Percentiles rank a stretch among this genome's conserved stretches.
phyloP scores from a whole-genome alignment of 495 filamentous ascomycete genomes.

The Podospora sp. region DNA sequence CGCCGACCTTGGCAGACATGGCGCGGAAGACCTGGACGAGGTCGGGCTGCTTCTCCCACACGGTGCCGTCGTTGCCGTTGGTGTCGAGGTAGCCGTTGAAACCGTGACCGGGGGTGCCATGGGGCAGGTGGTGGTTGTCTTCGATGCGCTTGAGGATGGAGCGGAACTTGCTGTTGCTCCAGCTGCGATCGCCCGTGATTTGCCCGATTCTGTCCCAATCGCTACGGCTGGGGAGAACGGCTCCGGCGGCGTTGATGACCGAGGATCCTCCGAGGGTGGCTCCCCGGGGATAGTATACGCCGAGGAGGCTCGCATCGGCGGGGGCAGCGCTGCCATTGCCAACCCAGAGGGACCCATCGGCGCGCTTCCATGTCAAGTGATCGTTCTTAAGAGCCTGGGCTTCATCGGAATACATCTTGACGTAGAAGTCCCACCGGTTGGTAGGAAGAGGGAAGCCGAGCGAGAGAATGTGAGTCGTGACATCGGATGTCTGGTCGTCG shows the following conservation, averaged over 20 bases:
- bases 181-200: conserved; percentile 49
- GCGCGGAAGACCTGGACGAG: conserved; percentile 39
- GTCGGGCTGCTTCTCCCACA: conserved; percentile 42
- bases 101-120: conserved; percentile 52
- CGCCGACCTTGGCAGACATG: conserved; percentile 25
- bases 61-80: conserved; percentile 39
- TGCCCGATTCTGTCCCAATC: conserved; percentile 53
- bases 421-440: conserved; percentile 46
- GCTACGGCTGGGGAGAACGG: conserved; percentile 40
- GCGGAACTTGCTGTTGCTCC: conserved; percentile 49
- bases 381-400: conserved; percentile 36
- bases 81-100: conserved; percentile 58
- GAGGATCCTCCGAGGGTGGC: conserved; percentile 51
- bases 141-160: conserved; percentile 53
- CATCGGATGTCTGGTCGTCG: conserved; percentile 52
- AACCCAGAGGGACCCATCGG: conserved; percentile 37
- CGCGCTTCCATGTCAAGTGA: conserved; percentile 38
- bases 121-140: conserved; percentile 53
- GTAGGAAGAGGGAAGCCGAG: conserved; percentile 30
- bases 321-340: conserved; percentile 37
- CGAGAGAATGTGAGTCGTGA: conserved; percentile 31
- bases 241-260: conserved; percentile 47
- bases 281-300: conserved; percentile 53
- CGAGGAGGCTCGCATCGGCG: conserved; percentile 42
- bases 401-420: conserved; percentile 42